Percentiles rank a stretch among this genome's conserved stretches.
These are phyloP conservation scores for Fragaria nilgerrensis DNA, from an alignment of 306 rosid species.

Conservation along the genomic window DNA sequence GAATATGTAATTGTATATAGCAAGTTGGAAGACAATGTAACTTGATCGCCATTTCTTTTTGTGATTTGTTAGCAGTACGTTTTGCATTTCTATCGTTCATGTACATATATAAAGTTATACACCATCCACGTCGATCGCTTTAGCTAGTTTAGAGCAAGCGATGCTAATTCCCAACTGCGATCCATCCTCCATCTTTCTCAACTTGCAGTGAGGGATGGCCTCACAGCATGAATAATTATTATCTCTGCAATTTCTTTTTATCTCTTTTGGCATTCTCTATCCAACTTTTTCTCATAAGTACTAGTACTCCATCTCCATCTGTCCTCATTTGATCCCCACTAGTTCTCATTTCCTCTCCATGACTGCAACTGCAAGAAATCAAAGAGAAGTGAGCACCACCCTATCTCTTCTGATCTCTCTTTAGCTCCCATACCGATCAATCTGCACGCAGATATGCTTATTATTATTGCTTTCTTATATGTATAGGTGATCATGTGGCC, in stretches of 20 bases:
- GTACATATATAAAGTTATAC: background rate
- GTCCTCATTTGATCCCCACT: constrained; percentile 5
- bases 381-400: constrained; percentile 29
- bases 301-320: background rate
- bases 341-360: background rate
- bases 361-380: constrained; percentile 8
- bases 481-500: constrained; percentile 71
- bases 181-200: constrained; percentile 8
- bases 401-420: constrained; percentile 10
- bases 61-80: background rate
- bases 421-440: constrained; percentile 4
- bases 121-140: constrained; percentile 34
- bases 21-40: constrained; percentile 1
- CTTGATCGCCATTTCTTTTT: background rate
- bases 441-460: background rate
- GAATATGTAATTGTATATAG: constrained; percentile 1
- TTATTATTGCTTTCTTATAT: constrained; percentile 10
- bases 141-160: background rate
- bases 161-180: background rate
- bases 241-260: constrained; percentile 19
- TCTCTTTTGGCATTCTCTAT: constrained; percentile 29
- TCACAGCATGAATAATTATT: constrained; percentile 31
- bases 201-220: constrained; percentile 16
- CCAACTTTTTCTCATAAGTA: constrained; percentile 23
- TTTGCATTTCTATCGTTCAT: background rate